Percentiles rank a stretch among this genome's conserved stretches.
phyloP scores from a whole-genome alignment of 495 filamentous ascomycete genomes.

The Cercophora sp. region DNA sequence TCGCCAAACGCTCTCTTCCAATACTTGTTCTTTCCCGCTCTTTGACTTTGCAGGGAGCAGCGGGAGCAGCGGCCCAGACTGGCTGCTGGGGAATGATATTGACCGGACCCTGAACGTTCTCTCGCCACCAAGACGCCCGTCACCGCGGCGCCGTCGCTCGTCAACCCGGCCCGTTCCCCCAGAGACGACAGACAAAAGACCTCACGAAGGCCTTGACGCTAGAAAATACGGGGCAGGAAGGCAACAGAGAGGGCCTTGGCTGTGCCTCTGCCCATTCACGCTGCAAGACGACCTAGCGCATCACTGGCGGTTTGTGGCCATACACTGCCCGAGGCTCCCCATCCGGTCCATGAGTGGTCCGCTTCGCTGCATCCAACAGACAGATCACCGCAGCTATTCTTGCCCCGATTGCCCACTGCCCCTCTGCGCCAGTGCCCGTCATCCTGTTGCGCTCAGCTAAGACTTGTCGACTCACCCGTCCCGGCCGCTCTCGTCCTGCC shows the following conservation, averaged over 20 bases:
- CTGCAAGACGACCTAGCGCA: conserved; percentile 23
- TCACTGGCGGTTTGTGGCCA: conserved; percentile 30
- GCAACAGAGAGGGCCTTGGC: conserved; percentile 22
- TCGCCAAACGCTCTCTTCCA: conserved; percentile 11
- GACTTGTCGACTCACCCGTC: conserved; percentile 17
- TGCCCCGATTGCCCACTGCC: conserved; percentile 31
- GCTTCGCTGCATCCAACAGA: conserved; percentile 34
- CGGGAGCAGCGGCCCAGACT: conserved; percentile 9
- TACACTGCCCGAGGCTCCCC: conserved; percentile 35
- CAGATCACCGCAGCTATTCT: conserved; percentile 30
- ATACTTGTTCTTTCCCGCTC: conserved; percentile 8
- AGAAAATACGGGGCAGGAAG: conserved; percentile 17
- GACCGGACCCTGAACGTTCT: background rate
- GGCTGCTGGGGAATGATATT: conserved; percentile 2
- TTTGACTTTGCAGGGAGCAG: conserved; percentile 6
- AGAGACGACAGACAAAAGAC: conserved; percentile 9
- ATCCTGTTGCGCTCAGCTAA: conserved; percentile 29
- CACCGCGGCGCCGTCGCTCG: background rate
- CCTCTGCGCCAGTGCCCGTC: conserved; percentile 23
- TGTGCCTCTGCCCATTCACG: conserved; percentile 27
- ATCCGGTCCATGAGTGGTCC: conserved; percentile 39
- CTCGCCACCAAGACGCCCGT: conserved; percentile 1
- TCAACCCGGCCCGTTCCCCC: conserved; percentile 7
- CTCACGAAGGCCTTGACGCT: background rate
- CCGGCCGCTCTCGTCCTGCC: conserved; percentile 12